phyloP scores from a whole-genome alignment of 768 basidiomycete genomes.

The Lyophyllum decastes region DNA sequence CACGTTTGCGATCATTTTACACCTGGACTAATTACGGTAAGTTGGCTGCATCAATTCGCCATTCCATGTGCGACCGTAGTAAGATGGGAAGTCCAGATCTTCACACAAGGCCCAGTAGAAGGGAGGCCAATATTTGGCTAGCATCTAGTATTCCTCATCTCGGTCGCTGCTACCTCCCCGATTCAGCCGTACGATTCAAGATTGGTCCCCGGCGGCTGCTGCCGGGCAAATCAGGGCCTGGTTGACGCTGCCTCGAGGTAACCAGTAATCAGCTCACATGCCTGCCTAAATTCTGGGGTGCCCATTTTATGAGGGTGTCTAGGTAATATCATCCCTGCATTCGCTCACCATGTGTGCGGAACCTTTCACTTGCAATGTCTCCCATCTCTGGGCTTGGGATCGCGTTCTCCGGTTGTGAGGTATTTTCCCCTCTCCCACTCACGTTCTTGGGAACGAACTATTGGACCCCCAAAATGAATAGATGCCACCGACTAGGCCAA shows the following conservation, averaged over 20 bases:
- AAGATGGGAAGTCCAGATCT: constrained; percentile 20
- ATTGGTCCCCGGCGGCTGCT: constrained; percentile 30
- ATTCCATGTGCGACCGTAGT: constrained; percentile 18
- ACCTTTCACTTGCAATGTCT: not conserved
- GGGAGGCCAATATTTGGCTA: constrained; percentile 8
- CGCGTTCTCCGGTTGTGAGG: not conserved
- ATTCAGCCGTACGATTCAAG: constrained; percentile 23
- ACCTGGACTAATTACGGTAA: constrained; percentile 23
- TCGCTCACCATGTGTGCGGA: constrained; percentile 12
- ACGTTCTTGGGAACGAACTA: not conserved
- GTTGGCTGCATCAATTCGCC: constrained; percentile 26
- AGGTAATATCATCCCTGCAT: constrained; percentile 26
- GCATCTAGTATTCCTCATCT: constrained; percentile 1
- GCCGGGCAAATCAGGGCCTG: constrained; percentile 27
- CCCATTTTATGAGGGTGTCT: constrained; percentile 22
- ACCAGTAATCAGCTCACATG: constrained; percentile 20
- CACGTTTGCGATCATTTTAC: constrained; percentile 28
- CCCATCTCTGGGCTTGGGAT: not conserved
- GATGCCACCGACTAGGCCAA: not conserved
- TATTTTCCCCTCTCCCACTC: constrained; percentile 1
- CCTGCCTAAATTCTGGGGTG: constrained; percentile 34
- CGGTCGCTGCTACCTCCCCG: constrained; percentile 11
- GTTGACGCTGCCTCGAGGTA: constrained; percentile 29
- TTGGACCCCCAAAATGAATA: not conserved
- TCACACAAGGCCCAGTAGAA: constrained; percentile 14